These are phyloP conservation scores for Penicillium dipodomyicola DNA, from an alignment of 495 filamentous ascomycete species.

Conservation along the genomic window DNA sequence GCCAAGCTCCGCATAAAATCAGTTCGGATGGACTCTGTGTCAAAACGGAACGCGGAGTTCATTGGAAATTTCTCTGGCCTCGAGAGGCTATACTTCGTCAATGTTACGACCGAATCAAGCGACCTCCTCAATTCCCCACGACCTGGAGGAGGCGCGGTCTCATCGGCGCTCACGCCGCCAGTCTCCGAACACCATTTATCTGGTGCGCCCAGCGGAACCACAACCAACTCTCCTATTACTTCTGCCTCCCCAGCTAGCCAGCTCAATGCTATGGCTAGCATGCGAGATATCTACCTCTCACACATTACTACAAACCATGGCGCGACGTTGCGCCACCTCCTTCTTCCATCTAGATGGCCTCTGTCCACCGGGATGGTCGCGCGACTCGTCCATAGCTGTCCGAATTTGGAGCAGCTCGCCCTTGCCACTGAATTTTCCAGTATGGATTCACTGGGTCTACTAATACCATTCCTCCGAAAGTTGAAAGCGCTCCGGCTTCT, in stretches of 20 bases:
- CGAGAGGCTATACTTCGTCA: conserved; percentile 48
- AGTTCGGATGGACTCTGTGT: conserved; percentile 42
- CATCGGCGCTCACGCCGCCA: conserved; percentile 33
- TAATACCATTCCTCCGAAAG: conserved; percentile 51
- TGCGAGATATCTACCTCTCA: conserved; percentile 47
- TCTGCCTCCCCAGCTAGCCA: conserved; percentile 29
- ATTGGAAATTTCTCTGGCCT: conserved; percentile 38
- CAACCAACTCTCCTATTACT: conserved; percentile 24
- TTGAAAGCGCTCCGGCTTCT: conserved; percentile 45
- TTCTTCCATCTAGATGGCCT: conserved; percentile 57
- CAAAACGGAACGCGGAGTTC: conserved; percentile 42
- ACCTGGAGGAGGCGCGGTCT: conserved; percentile 12
- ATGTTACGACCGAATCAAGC: conserved; percentile 28
- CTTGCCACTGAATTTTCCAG: conserved; percentile 45
- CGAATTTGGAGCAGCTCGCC: conserved; percentile 57
- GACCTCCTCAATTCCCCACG: conserved; percentile 34
- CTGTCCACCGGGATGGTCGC: conserved; percentile 49
- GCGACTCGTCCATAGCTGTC: conserved; percentile 52
- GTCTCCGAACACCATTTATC: conserved; percentile 17
- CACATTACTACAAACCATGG: conserved; percentile 49
- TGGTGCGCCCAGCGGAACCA: conserved; percentile 14
- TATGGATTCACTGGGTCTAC: conserved; percentile 42
- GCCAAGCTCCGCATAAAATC: conserved; percentile 34
- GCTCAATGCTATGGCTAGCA: conserved; percentile 21
- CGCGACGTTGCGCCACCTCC: conserved; percentile 52